Evolutionary conservation across 495 filamentous ascomycete genomes (phyloP), one percentile per base, ranked within the genome.

Genomic region (Penicillium arizonense): DNA sequence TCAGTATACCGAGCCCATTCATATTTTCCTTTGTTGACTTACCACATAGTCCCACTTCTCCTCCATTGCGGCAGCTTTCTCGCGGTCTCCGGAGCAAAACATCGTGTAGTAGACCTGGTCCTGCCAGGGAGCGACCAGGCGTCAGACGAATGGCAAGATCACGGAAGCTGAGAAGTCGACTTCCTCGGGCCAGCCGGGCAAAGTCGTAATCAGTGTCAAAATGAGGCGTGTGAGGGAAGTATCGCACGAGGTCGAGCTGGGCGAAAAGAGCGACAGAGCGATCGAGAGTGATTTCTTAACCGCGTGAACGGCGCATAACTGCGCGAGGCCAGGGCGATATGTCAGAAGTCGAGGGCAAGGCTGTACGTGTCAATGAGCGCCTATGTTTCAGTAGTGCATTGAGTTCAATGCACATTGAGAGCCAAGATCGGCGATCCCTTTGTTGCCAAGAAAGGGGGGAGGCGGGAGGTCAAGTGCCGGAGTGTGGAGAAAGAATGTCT

Each of bases 41-140:
- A 95, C 91, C 63, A 98, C 90, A 59, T 90, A 96, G 60, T 91
- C 89, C 90, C 94, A 98, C 77, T 89, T 90, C 74, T 96, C 87
- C 69, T 95, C 90, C 48, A 90, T 77, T 35, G 77, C 71, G 41
- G 90, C 82, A 43, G 82, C 81, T 63, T 87, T 88, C 61, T 88
- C 82, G 56, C 87, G 77, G 59, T 86, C 81, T 42, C 87, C 84
- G 59, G 80, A 75, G 70, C 88, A 93, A 60, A 84, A 77, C 91
- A 96, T 96, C 53, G 57, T 77, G 55, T 18, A 26, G 28, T 55
- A 37, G 50, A 45, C 43, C 71, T 61, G 65, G 68, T 45, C 70
- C 72, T 57, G 71, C 69, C 69, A 73, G 70, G 55, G 30, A 56
- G 41, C 23, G 44, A 53, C 56, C 13, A 45, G 34, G 11, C 32